These are phyloP conservation scores for Graphiopsis chlorocephala DNA, from an alignment of 2,329 filamentous ascomycete species.

Conservation along the genomic window DNA sequence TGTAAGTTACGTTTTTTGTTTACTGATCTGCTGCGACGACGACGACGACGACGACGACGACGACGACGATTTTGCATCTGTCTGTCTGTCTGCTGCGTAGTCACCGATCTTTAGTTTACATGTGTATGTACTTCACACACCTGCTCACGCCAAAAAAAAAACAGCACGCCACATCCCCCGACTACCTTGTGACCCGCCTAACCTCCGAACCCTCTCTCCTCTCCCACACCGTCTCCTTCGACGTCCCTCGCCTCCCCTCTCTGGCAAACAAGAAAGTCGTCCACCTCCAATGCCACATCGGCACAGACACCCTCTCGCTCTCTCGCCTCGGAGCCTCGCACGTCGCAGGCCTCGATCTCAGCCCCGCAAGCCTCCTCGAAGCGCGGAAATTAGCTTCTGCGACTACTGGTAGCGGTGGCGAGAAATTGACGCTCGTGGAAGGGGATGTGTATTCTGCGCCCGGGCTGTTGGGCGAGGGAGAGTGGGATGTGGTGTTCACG, in stretches of 20 bases:
- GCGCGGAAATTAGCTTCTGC: conserved; percentile 17
- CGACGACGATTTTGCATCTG: too few relatives aligned
- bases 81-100: too few relatives aligned
- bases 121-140: not conserved
- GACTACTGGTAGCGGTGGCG: conserved; percentile 16
- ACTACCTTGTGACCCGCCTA: conserved; percentile 17
- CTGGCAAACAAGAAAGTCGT: conserved; percentile 14
- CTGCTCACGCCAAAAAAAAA: not conserved
- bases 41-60: too few relatives aligned
- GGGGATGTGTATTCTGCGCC: conserved; percentile 19
- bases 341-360: conserved; percentile 24
- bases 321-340: conserved; percentile 21
- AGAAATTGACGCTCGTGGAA: conserved; percentile 20
- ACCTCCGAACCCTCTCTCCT: conserved; percentile 16
- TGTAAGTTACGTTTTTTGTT: not conserved
- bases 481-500: conserved; percentile 24
- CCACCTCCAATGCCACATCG: conserved; percentile 28
- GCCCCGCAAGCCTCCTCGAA: conserved; percentile 17
- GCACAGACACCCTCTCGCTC: conserved; percentile 25
- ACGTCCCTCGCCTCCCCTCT: conserved; percentile 20
- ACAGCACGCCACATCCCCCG: conserved; percentile 22
- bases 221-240: conserved; percentile 22
- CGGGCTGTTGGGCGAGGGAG: not conserved
- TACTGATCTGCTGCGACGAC: too few relatives aligned
- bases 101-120: too few relatives aligned